phyloP scores from a whole-genome alignment of 495 filamentous ascomycete species.

The Filosporella fistucella region DNA sequence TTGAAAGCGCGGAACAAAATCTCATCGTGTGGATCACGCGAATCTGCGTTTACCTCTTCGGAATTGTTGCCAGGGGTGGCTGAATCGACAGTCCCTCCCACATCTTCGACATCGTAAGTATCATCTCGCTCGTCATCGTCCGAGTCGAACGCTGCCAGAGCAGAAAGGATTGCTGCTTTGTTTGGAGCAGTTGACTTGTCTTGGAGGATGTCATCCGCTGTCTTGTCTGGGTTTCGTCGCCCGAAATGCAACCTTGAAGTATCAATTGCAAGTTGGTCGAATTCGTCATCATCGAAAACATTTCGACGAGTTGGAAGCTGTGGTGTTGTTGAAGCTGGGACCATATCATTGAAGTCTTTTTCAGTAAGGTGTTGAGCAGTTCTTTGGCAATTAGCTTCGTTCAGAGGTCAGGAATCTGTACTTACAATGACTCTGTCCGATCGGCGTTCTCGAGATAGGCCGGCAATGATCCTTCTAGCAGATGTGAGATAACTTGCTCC shows the following conservation, averaged over 20 bases:
- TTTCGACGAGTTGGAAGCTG: slow-evolving; percentile 45
- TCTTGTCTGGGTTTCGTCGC: slow-evolving; percentile 55
- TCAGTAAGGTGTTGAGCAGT: slow-evolving; percentile 11
- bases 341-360: slow-evolving; percentile 24
- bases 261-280: slow-evolving; percentile 65
- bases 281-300: slow-evolving; percentile 74
- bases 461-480: slow-evolving; percentile 80
- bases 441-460: slow-evolving; percentile 51
- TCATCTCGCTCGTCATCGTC: slow-evolving; percentile 98
- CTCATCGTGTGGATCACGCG: slow-evolving; percentile 34
- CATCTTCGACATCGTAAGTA: slow-evolving; percentile 89
- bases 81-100: slow-evolving; percentile 71
- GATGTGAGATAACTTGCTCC: slow-evolving; percentile 74
- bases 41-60: slow-evolving; percentile 32
- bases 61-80: slow-evolving; percentile 34
- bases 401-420: slow-evolving; percentile 6
- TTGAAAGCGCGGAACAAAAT: slow-evolving; percentile 66
- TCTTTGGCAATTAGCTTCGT: not conserved
- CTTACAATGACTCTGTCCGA: slow-evolving; percentile 48
- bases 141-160: slow-evolving; percentile 84
- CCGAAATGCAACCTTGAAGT: slow-evolving; percentile 69
- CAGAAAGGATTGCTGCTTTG: slow-evolving; percentile 88
- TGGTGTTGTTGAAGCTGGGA: slow-evolving; percentile 35
- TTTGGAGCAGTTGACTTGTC: slow-evolving; percentile 51
- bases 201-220: slow-evolving; percentile 55